These are phyloP conservation scores for Penicillium hesseltinei DNA, from an alignment of 2,329 filamentous ascomycete species.

Conservation along the genomic window DNA sequence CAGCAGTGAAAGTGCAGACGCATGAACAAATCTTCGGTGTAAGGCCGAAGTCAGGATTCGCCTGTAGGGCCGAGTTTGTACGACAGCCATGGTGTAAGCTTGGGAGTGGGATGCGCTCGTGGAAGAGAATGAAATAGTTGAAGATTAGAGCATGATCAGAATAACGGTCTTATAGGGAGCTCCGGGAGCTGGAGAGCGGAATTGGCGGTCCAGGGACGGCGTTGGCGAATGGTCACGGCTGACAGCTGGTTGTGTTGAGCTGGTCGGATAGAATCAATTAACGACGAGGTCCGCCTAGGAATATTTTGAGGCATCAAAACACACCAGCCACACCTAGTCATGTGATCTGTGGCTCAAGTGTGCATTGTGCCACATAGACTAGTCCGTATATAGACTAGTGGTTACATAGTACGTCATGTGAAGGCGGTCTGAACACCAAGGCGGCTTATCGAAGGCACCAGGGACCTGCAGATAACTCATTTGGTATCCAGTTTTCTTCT, in stretches of 20 bases:
- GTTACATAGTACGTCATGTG: conserved; percentile 28
- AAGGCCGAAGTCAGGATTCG: conserved; percentile 87
- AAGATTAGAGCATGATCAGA: conserved; percentile 26
- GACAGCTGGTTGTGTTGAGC: conserved; percentile 9
- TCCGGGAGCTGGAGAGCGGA: conserved; percentile 8
- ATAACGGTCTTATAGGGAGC: conserved; percentile 12
- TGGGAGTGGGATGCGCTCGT: conserved; percentile 27
- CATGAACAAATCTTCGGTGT: conserved; percentile 80
- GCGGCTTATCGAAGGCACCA: conserved; percentile 23
- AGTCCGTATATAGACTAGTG: conserved; percentile 16
- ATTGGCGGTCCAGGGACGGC: conserved; percentile 3
- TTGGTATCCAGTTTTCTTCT: conserved; percentile 4
- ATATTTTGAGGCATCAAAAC: conserved; percentile 38
- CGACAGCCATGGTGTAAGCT: conserved; percentile 37
- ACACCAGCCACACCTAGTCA: conserved; percentile 31
- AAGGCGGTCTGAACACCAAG: conserved; percentile 27
- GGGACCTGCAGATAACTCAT: conserved; percentile 18
- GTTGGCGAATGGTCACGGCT: conserved; percentile 5
- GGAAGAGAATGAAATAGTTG: conserved; percentile 16
- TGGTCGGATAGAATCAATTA: conserved; percentile 13
- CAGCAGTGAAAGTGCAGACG: conserved; percentile 65
- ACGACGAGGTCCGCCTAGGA: conserved; percentile 15
- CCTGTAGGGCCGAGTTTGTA: conserved; percentile 61
- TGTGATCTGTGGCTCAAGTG: conserved; percentile 20
- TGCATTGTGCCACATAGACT: conserved; percentile 5